Evolutionary conservation across 1,139 yeast genomes (phyloP).

Genomic region (Blastobotrys capitulatus): DNA sequence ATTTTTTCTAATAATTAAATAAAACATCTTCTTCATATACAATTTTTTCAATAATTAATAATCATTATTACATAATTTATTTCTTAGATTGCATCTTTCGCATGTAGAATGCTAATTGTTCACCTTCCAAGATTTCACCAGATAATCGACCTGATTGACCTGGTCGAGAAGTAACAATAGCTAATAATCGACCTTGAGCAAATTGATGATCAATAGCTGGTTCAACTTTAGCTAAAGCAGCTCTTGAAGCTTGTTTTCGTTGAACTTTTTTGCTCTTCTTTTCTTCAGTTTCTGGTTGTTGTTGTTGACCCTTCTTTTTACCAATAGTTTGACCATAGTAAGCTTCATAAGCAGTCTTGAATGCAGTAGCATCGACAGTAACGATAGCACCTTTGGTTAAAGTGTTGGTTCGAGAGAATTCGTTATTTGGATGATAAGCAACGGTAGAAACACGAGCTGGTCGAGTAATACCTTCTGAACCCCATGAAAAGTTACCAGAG

Average conservation of each 20-base stretch:
- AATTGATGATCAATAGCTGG: slow-evolving; percentile 91
- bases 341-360: slow-evolving; percentile 99
- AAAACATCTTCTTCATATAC: no score
- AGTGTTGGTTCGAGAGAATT: slow-evolving; percentile 99
- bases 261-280: slow-evolving; percentile 74
- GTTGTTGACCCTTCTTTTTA: slow-evolving; percentile 54
- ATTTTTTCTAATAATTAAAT: neutral
- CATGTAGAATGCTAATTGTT: slow-evolving; percentile 99
- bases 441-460: slow-evolving; percentile 99
- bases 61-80: slow-evolving; percentile 41
- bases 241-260: slow-evolving; percentile 90
- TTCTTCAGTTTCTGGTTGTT: slow-evolving; percentile 34
- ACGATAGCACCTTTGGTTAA: slow-evolving; percentile 98
- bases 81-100: slow-evolving; percentile 99
- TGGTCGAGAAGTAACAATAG: slow-evolving; percentile 98
- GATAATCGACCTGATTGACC: slow-evolving; percentile 99
- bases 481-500: slow-evolving; percentile 99
- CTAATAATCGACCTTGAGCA: slow-evolving; percentile 98
- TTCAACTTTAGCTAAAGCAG: slow-evolving; percentile 79
- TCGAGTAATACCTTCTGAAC: slow-evolving; percentile 96
- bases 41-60: neutral
- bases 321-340: slow-evolving; percentile 95
- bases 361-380: slow-evolving; percentile 99
- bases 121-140: slow-evolving; percentile 99
- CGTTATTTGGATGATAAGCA: slow-evolving; percentile 99